These are phyloP conservation scores for Cryphonectria nitschkei DNA, from an alignment of 2,329 filamentous ascomycete species.

Conservation along the genomic window DNA sequence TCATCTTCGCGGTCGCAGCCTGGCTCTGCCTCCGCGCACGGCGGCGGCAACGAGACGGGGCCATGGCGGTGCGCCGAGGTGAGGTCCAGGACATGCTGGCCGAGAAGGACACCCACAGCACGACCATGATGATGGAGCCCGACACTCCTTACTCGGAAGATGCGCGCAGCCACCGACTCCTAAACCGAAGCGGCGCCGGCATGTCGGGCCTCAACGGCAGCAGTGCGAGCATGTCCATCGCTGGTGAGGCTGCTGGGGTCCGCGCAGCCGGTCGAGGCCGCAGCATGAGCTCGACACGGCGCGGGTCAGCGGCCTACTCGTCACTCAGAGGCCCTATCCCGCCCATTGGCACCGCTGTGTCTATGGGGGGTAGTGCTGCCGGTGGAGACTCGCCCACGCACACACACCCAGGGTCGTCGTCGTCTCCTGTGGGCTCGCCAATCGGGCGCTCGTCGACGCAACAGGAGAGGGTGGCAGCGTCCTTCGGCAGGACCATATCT, in stretches of 20 bases:
- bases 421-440: conserved; percentile 11
- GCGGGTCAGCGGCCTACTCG: conserved; percentile 18
- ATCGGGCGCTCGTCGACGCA: conserved; percentile 21
- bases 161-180: conserved; percentile 33
- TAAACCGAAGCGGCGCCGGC: conserved; percentile 11
- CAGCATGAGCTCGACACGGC: conserved; percentile 13
- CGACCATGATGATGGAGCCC: conserved; percentile 43
- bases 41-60: conserved; percentile 16
- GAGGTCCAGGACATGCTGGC: conserved; percentile 44
- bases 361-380: conserved; percentile 5
- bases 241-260: not conserved
- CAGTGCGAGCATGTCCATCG: conserved; percentile 15
- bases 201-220: conserved; percentile 20
- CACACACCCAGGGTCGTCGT: not conserved
- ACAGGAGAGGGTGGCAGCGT: conserved; percentile 36
- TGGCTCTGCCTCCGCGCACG: conserved; percentile 49
- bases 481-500: conserved; percentile 34
- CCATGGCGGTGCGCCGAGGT: conserved; percentile 23
- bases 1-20: conserved; percentile 47
- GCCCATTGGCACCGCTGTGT: conserved; percentile 27
- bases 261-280: not conserved
- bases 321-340: conserved; percentile 26
- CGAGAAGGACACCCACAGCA: conserved; percentile 48
- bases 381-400: conserved; percentile 28
- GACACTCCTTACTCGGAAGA: conserved; percentile 51